These are phyloP conservation scores for Fusarium pseudograminearum DNA, from an alignment of 2,329 filamentous ascomycete species.

Conservation along the genomic window DNA sequence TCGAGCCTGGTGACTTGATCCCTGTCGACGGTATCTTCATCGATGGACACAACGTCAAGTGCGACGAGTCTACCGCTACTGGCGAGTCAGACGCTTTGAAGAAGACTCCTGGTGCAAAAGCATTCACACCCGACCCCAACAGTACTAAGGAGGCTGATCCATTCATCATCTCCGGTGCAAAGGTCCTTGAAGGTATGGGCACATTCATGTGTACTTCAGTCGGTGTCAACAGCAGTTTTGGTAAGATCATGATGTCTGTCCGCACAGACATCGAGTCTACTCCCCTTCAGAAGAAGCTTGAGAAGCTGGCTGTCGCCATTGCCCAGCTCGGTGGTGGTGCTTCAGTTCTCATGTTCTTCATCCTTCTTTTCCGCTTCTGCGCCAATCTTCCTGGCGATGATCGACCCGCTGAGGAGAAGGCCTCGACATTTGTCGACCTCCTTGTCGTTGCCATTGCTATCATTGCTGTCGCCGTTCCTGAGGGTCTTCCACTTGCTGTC, in stretches of 20 bases:
- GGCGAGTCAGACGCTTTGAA: slow-evolving; percentile 81
- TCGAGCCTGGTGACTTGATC: slow-evolving; percentile 25
- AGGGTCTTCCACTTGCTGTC: slow-evolving; percentile 82
- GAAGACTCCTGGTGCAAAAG: slow-evolving; percentile 75
- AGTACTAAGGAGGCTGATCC: slow-evolving; percentile 80
- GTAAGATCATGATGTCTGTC: slow-evolving; percentile 79
- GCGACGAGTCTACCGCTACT: slow-evolving; percentile 61
- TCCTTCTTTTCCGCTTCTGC: slow-evolving; percentile 87
- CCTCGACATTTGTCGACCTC: slow-evolving; percentile 80
- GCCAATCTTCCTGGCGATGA: slow-evolving; percentile 69
- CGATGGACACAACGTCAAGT: slow-evolving; percentile 27
- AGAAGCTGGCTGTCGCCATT: slow-evolving; percentile 80
- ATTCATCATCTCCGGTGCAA: slow-evolving; percentile 87
- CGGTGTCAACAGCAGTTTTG: slow-evolving; percentile 78
- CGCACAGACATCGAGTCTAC: slow-evolving; percentile 81
- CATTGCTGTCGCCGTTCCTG: slow-evolving; percentile 82
- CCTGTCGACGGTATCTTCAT: slow-evolving; percentile 27
- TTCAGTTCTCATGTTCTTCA: slow-evolving; percentile 83
- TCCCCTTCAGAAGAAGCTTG: slow-evolving; percentile 80
- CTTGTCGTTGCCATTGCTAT: slow-evolving; percentile 84
- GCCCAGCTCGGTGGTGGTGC: slow-evolving; percentile 82
- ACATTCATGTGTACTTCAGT: slow-evolving; percentile 80
- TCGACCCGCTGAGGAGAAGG: slow-evolving; percentile 75
- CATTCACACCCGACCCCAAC: slow-evolving; percentile 75
- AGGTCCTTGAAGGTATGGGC: slow-evolving; percentile 78